phyloP scores from a whole-genome alignment of 106 monocot genomes.

The Vanilla planifolia region DNA sequence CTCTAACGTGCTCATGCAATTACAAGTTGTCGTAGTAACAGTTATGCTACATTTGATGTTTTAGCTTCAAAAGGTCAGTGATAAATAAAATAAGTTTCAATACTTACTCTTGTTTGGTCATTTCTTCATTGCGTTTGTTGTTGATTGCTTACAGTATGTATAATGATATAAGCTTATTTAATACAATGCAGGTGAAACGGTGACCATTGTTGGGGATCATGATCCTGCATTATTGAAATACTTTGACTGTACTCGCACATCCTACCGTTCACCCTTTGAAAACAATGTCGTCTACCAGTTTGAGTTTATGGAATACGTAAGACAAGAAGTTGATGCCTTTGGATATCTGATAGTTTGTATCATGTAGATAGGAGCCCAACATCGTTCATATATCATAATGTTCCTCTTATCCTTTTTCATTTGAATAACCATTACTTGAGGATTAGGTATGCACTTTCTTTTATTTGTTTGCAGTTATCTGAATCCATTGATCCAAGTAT shows the following conservation, averaged over 20 bases:
- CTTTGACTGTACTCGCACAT: conserved; percentile 88
- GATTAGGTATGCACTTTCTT: background rate
- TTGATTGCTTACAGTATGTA: background rate
- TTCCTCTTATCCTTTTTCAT: background rate
- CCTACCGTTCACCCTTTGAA: conserved; percentile 77
- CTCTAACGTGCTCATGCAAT: background rate
- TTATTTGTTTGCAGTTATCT: no score
- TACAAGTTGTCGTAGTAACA: background rate
- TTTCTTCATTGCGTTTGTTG: background rate
- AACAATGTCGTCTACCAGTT: conserved; percentile 93
- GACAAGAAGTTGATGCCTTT: conserved; percentile 3
- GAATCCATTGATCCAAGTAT: no score
- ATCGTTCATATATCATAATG: background rate
- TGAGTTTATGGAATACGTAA: conserved; percentile 97
- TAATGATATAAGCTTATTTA: background rate
- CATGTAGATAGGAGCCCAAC: background rate
- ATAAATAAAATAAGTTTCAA: no score
- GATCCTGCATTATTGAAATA: conserved; percentile 81
- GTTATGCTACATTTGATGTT: background rate
- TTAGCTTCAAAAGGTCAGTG: background rate
- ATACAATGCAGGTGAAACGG: conserved; percentile 66
- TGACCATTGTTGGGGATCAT: conserved; percentile 86
- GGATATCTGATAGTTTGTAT: background rate
- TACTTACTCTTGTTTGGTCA: no score
- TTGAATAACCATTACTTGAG: background rate